Evolutionary conservation across 2,329 filamentous ascomycete species (phyloP).

Genomic region (Pezicula radicicola): DNA sequence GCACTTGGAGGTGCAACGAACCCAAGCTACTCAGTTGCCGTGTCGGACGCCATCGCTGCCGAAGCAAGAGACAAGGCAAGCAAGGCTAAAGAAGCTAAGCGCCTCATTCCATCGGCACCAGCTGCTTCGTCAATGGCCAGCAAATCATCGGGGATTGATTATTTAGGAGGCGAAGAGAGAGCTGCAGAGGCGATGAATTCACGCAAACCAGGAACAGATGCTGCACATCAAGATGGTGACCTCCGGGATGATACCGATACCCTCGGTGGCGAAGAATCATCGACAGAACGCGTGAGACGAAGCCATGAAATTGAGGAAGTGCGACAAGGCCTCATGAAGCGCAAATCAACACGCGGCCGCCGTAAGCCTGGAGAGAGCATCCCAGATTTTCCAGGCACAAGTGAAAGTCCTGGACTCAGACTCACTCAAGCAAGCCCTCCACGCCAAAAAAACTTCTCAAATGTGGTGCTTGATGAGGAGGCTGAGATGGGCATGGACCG

Average conservation of each 20-base stretch:
- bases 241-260: slow-evolving; percentile 13
- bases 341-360: slow-evolving; percentile 23
- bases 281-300: slow-evolving; percentile 8
- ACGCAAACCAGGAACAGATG: slow-evolving; percentile 34
- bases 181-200: slow-evolving; percentile 7
- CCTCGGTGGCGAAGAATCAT: not conserved
- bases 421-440: slow-evolving; percentile 13
- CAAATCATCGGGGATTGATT: not conserved
- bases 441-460: not conserved
- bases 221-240: slow-evolving; percentile 36
- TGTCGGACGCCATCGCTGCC: slow-evolving; percentile 66
- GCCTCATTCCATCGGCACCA: slow-evolving; percentile 53
- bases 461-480: slow-evolving; percentile 17
- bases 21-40: slow-evolving; percentile 76
- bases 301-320: slow-evolving; percentile 19
- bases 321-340: slow-evolving; percentile 22
- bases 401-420: slow-evolving; percentile 7
- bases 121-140: not conserved
- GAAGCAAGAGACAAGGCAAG: slow-evolving; percentile 58
- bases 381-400: slow-evolving; percentile 4
- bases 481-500: slow-evolving; percentile 14
- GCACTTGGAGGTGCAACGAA: slow-evolving; percentile 65
- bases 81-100: slow-evolving; percentile 59
- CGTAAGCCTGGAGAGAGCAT: slow-evolving; percentile 22
- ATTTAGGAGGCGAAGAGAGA: slow-evolving; percentile 16